Evolutionary conservation across 129 eudicot genomes (phyloP).

Genomic region (Chrysanthemum makinoi): DNA sequence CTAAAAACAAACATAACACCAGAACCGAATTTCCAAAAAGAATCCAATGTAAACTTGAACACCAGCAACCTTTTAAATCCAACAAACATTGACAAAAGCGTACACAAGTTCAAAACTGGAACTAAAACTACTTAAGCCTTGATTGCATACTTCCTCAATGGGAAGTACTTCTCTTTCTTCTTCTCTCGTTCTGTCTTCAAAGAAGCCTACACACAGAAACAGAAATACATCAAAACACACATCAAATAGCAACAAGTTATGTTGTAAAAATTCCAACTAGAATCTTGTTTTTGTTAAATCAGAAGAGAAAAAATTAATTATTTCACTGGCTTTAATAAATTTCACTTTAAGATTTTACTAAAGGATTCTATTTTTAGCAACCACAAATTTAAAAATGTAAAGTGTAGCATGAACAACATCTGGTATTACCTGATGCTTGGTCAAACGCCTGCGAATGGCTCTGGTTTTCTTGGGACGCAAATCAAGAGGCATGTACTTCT

Average conservation of each 20-base stretch:
- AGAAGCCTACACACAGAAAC: constrained; percentile 29
- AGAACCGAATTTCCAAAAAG: background rate
- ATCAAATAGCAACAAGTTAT: background rate
- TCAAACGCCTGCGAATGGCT: constrained; percentile 60
- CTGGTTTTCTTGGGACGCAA: constrained; percentile 71
- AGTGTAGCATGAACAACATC: background rate
- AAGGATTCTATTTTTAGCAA: background rate
- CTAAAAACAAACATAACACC: background rate
- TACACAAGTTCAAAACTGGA: constrained; percentile 18
- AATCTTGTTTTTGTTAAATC: too few relatives aligned
- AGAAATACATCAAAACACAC: background rate
- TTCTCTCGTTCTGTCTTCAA: constrained; percentile 59
- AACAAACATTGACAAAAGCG: constrained; percentile 11
- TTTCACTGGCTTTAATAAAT: too few relatives aligned
- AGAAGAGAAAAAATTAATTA: too few relatives aligned
- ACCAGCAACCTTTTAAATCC: constrained; percentile 2
- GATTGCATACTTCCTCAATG: constrained; percentile 38
- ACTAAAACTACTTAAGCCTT: constrained; percentile 21
- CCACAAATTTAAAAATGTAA: background rate
- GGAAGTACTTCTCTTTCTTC: constrained; percentile 63
- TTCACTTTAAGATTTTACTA: too few relatives aligned
- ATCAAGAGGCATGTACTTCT: constrained; percentile 66
- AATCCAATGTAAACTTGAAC: background rate
- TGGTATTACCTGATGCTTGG: constrained; percentile 54
- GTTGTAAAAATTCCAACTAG: background rate